These are phyloP conservation scores for Trichophyton rubrum DNA, from an alignment of 2,329 filamentous ascomycete genomes.

Conservation along the genomic window DNA sequence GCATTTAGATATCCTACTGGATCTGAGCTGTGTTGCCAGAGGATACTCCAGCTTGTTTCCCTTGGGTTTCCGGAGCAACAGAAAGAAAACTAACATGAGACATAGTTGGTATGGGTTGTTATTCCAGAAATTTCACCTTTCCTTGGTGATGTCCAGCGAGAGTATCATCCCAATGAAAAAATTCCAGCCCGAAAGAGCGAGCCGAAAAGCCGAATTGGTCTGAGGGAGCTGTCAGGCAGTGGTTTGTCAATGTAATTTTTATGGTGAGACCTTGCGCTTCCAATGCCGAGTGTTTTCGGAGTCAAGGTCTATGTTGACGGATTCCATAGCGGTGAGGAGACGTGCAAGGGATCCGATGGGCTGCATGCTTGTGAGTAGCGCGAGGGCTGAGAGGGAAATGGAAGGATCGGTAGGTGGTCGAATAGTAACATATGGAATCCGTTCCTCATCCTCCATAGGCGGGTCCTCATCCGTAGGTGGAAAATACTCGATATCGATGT, in stretches of 20 bases:
- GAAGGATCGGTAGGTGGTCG: not conserved
- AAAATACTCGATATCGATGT: not conserved
- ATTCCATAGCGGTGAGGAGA: constrained; percentile 11
- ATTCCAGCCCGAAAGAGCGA: not conserved
- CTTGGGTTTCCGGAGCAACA: not conserved
- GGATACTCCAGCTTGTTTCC: not conserved
- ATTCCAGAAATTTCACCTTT: not conserved
- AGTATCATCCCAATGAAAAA: not conserved
- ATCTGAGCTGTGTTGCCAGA: not conserved
- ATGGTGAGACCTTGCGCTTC: constrained; percentile 5
- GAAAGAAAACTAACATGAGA: not conserved
- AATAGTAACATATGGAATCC: not conserved
- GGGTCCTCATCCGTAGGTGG: not conserved
- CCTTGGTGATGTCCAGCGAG: not conserved
- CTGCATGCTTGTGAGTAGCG: constrained; percentile 5
- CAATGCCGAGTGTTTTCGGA: constrained; percentile 10
- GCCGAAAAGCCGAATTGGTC: not conserved
- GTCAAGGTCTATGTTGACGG: constrained; percentile 8
- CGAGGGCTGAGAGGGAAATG: constrained; percentile 5
- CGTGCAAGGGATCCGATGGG: constrained; percentile 11
- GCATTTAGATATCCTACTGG: too few relatives aligned
- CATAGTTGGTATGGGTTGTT: not conserved
- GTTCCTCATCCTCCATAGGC: not conserved
- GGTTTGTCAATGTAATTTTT: not conserved
- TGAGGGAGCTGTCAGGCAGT: not conserved